Conservation (phyloP, 148 eudicot genomes). For the Chenopodium suecicum region DNA sequence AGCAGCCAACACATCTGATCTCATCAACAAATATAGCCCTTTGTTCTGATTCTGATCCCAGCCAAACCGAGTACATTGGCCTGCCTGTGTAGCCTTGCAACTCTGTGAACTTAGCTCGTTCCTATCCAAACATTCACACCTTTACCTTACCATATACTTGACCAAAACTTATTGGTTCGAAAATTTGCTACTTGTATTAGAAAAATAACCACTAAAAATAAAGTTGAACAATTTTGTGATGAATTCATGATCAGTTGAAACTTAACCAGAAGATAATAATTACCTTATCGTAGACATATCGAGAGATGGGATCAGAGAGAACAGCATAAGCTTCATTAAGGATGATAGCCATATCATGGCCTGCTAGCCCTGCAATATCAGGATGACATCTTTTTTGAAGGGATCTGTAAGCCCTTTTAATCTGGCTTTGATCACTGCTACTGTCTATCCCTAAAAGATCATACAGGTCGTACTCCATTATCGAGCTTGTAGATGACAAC, state of each 20-base stretch:
- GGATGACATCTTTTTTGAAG: conserved; percentile 92
- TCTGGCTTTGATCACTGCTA: conserved; percentile 50
- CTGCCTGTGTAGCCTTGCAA: conserved; percentile 77
- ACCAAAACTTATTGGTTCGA: background rate
- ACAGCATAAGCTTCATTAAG: conserved; percentile 82
- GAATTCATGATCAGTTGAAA: too few species aligned
- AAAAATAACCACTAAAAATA: too few species aligned
- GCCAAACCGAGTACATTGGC: conserved; percentile 75
- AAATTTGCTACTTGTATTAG: too few species aligned
- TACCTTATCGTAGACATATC: conserved; percentile 75
- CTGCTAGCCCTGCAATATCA: conserved; percentile 76
- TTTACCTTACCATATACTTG: background rate
- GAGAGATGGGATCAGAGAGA: conserved; percentile 69
- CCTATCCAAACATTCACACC: conserved; percentile 35
- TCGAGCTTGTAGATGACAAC: conserved; percentile 15
- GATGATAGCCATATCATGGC: conserved; percentile 93
- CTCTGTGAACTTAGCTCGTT: conserved; percentile 62
- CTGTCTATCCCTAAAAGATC: conserved; percentile 79
- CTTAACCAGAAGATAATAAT: background rate
- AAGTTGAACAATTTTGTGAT: too few species aligned
- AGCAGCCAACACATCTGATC: conserved; percentile 82
- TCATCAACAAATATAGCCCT: conserved; percentile 90
- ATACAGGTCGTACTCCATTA: conserved; percentile 70
- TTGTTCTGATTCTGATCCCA: conserved; percentile 63
- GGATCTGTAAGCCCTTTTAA: conserved; percentile 67